phyloP scores from a whole-genome alignment of 2,329 filamentous ascomycete genomes.

The Colletotrichum karsti region DNA sequence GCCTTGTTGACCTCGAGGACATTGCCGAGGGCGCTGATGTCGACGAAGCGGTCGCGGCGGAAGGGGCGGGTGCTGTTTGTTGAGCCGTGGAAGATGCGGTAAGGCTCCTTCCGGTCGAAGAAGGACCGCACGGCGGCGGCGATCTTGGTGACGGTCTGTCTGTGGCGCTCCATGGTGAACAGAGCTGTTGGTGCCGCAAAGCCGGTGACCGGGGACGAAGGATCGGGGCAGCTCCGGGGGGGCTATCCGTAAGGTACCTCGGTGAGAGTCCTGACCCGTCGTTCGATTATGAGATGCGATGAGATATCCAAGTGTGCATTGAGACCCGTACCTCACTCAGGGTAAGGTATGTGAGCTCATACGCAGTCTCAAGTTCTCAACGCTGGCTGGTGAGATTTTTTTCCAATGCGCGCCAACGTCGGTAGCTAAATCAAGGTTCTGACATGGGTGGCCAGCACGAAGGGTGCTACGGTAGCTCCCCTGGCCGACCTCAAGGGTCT shows the following conservation, averaged over 20 bases:
- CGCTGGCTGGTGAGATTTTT: neutral
- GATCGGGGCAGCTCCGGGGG: too few relatives aligned
- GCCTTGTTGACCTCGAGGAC: constrained; percentile 70
- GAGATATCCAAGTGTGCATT: too few relatives aligned
- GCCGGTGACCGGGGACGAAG: too few relatives aligned
- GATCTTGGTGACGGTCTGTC: constrained; percentile 55
- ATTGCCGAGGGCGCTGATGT: constrained; percentile 71
- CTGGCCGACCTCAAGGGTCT: too few relatives aligned
- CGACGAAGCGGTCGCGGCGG: constrained; percentile 57
- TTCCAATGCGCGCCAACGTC: neutral
- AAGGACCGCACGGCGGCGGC: constrained; percentile 56
- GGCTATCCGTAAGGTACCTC: too few relatives aligned
- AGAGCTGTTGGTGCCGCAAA: neutral
- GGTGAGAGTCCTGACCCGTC: too few relatives aligned
- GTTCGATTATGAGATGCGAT: too few relatives aligned
- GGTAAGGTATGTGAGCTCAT: too few relatives aligned
- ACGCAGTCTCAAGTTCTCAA: too few relatives aligned
- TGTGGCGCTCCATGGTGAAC: constrained; percentile 57
- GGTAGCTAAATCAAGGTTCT: constrained; percentile 8
- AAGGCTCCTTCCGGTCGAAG: constrained; percentile 62
- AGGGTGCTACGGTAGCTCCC: too few relatives aligned
- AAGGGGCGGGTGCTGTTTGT: constrained; percentile 77
- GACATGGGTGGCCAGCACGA: neutral
- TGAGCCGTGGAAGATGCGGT: constrained; percentile 80
- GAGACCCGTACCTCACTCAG: too few relatives aligned